phyloP scores from a whole-genome alignment of 768 basidiomycete species.

The Russula lepida region DNA sequence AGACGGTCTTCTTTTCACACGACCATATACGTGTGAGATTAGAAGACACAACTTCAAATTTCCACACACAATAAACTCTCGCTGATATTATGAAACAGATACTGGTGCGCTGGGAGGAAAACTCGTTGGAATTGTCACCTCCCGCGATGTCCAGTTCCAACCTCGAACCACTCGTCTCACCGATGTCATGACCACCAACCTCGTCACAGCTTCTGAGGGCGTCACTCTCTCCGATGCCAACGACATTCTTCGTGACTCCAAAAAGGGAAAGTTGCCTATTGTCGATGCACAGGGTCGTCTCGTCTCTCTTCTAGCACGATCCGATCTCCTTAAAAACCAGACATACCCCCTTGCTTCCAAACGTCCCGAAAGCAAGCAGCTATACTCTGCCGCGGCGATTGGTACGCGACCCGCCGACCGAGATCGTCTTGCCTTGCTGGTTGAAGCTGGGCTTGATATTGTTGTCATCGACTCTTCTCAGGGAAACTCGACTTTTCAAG shows the following conservation, averaged over 20 bases:
- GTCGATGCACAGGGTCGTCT: constrained; percentile 59
- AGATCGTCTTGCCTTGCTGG: constrained; percentile 76
- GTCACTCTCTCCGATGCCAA: constrained; percentile 91
- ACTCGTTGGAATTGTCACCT: constrained; percentile 93
- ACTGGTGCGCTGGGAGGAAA: constrained; percentile 82
- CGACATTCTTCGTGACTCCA: constrained; percentile 86
- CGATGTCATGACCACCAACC: constrained; percentile 81
- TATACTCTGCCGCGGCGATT: constrained; percentile 92
- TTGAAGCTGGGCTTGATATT: constrained; percentile 92
- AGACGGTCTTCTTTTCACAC: constrained; percentile 52
- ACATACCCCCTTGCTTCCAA: constrained; percentile 94
- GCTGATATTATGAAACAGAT: constrained; percentile 40
- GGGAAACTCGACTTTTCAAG: constrained; percentile 89
- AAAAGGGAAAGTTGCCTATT: constrained; percentile 96
- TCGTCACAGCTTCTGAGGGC: constrained; percentile 82
- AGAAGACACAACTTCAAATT: constrained; percentile 45
- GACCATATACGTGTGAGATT: constrained; percentile 58
- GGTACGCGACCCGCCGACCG: constrained; percentile 87
- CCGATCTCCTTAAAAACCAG: constrained; percentile 95
- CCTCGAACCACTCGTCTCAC: constrained; percentile 53
- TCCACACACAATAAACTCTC: constrained; percentile 20
- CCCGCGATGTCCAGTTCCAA: constrained; percentile 93
- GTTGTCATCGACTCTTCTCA: constrained; percentile 94
- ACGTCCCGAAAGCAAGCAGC: constrained; percentile 83
- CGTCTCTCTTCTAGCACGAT: constrained; percentile 83